Evolutionary conservation across 1,284 basidiomycete genomes (phyloP).

Genomic region (Ceratobasidium sp.): DNA sequence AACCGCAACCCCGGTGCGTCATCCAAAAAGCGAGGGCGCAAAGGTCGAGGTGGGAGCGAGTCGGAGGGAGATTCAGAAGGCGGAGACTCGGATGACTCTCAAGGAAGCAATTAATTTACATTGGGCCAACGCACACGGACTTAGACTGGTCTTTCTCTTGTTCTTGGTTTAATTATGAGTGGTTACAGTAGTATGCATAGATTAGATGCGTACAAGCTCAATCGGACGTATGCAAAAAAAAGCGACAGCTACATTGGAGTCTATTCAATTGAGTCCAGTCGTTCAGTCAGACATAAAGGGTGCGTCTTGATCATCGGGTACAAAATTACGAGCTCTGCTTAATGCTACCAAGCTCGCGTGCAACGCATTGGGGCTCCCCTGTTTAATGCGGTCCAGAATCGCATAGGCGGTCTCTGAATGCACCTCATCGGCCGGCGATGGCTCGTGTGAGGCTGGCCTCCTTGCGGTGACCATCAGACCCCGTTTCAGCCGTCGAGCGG

Average conservation of each 20-base stretch:
- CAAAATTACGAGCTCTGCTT: constrained; percentile 8
- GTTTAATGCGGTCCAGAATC: constrained; percentile 40
- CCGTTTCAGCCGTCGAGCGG: constrained; percentile 29
- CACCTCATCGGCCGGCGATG: constrained; percentile 9
- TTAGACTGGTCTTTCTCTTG: constrained; percentile 2
- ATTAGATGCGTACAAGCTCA: constrained; percentile 34
- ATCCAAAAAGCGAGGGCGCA: constrained; percentile 29
- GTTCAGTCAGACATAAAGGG: constrained; percentile 27
- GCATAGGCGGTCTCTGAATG: constrained; percentile 33
- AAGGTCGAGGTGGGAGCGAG: constrained; percentile 41
- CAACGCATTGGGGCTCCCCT: constrained; percentile 30
- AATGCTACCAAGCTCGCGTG: constrained; percentile 33
- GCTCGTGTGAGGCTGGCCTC: constrained; percentile 9
- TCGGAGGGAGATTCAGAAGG: constrained; percentile 44
- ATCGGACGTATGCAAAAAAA: constrained; percentile 3
- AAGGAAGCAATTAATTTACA: constrained; percentile 28
- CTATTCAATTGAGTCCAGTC: background rate
- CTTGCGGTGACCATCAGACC: constrained; percentile 37
- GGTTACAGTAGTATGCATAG: constrained; percentile 39
- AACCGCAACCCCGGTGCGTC: constrained; percentile 49
- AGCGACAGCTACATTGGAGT: constrained; percentile 5
- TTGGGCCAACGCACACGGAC: background rate
- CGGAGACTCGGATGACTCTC: constrained; percentile 42
- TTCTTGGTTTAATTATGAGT: constrained; percentile 34
- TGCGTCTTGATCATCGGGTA: constrained; percentile 5